Percentiles rank a stretch among this genome's conserved stretches.
phyloP scores from a whole-genome alignment of 257 asterid genomes.

The Nemophila menziesii region DNA sequence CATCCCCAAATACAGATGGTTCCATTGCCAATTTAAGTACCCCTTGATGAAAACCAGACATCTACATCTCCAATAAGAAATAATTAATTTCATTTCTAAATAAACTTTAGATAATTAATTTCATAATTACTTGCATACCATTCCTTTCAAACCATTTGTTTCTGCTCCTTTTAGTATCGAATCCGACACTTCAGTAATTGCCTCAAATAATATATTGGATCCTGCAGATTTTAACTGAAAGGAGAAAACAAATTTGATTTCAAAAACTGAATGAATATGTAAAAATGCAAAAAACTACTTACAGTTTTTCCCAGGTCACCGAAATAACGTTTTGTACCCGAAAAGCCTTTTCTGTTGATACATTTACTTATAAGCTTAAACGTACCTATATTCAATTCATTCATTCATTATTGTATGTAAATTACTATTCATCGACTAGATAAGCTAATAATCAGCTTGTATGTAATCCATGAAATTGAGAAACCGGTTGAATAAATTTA shows the following conservation, averaged over 20 bases:
- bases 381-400: conserved; percentile 52
- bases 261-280: neutral
- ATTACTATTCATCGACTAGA: no score
- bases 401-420: no score
- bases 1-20: conserved; percentile 72
- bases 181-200: conserved; percentile 87
- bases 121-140: conserved; percentile 37
- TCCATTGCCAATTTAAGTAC: conserved; percentile 89
- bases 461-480: no score
- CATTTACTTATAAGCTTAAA: conserved; percentile 79
- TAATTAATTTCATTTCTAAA: conserved; percentile 7
- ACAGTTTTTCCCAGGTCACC: conserved; percentile 96
- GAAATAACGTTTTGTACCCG: conserved; percentile 91
- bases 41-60: conserved; percentile 86
- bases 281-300: conserved; percentile 24
- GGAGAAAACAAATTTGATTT: no score
- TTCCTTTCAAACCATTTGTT: conserved; percentile 73
- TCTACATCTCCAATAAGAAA: no score
- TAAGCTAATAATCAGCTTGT: no score
- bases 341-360: conserved; percentile 70
- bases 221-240: conserved; percentile 83
- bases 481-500: no score
- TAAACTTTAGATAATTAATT: no score
- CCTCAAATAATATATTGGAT: conserved; percentile 80
- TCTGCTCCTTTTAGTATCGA: conserved; percentile 92